Conservation (phyloP, 148 eudicot species). For the Diospyros kaki region DNA sequence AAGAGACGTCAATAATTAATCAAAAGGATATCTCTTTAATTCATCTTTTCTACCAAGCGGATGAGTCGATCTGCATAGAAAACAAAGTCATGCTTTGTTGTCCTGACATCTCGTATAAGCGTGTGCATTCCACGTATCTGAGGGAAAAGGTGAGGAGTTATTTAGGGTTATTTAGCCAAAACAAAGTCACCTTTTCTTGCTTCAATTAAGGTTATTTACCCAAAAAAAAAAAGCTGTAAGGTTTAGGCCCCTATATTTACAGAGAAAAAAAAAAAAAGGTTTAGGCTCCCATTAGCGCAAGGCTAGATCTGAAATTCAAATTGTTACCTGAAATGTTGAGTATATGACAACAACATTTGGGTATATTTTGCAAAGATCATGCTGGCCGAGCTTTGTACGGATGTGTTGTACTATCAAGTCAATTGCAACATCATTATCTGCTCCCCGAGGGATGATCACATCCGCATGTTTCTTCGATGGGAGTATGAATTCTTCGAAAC, state of each 20-base stretch:
- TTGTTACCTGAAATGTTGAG: conserved; percentile 57
- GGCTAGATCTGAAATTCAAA: neutral
- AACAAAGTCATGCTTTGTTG: conserved; percentile 64
- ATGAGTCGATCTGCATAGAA: conserved; percentile 77
- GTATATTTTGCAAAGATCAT: conserved; percentile 59
- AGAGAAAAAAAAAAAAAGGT: neutral
- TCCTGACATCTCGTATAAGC: conserved; percentile 56
- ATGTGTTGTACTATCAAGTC: conserved; percentile 70
- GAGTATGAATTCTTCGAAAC: conserved; percentile 59
- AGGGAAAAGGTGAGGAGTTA: conserved; percentile 2
- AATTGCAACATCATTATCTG: conserved; percentile 61
- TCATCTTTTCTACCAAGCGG: conserved; percentile 46
- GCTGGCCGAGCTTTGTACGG: conserved; percentile 62
- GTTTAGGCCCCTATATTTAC: neutral
- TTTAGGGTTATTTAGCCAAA: neutral
- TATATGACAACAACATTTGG: conserved; percentile 46
- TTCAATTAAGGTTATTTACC: neutral
- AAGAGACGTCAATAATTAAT: neutral
- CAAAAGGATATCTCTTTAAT: neutral
- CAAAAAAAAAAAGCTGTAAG: neutral
- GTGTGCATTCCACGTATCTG: conserved; percentile 66
- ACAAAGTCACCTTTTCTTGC: neutral
- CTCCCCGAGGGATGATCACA: conserved; percentile 64
- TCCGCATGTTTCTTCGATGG: conserved; percentile 66
- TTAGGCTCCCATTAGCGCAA: too few relatives aligned